Evolutionary conservation across 179 eudicot species (phyloP), one percentile per base, ranked within the genome.

Genomic region (Beta corolliflora): DNA sequence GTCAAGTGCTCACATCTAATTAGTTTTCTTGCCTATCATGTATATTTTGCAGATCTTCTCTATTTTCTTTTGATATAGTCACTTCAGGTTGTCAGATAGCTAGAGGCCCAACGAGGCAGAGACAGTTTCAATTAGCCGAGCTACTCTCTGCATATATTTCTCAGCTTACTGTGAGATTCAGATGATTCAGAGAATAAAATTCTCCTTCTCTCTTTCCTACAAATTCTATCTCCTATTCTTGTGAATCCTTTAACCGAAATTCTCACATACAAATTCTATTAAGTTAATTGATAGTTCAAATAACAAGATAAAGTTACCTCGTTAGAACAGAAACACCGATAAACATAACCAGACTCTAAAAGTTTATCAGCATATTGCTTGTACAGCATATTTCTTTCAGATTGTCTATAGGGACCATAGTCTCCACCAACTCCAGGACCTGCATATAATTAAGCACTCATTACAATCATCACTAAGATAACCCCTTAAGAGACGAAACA

Each of bases 361-460:
- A 96, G 98, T 85, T 91, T 89, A 52, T 92, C 89, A 16, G 98
- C 99, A 89, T 91, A 87, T 82, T 96, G 89, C 90, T 92, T 92
- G 88, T 96, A 96, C 66, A 96, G 76, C 18, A 68, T 80, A 88
- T 94, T 96, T 82, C 99, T 90, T 89, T 96, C 98, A 52, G 98
- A 94, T 80, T 96, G 99, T 78, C 99, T 83, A 81, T 96, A 96
- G 5, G 99, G 99, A 75, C 99, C 94, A 88, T 89, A 91, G 71
- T 88, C 91, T 77, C 99, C 99, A 81, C 98, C 94, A 79, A 91
- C 84, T 73, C 85, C 91, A 81, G 98, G 98, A 71, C 99, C 99
- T 93, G 86, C 66, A 69, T 48, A 82, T 56, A 46, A 67, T 48
- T 8, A 13, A 45, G 55, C 44, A 52, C 55, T 21, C 18, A 77